phyloP scores from a whole-genome alignment of 1,284 basidiomycete species.

The Rhodotorula sp. region DNA sequence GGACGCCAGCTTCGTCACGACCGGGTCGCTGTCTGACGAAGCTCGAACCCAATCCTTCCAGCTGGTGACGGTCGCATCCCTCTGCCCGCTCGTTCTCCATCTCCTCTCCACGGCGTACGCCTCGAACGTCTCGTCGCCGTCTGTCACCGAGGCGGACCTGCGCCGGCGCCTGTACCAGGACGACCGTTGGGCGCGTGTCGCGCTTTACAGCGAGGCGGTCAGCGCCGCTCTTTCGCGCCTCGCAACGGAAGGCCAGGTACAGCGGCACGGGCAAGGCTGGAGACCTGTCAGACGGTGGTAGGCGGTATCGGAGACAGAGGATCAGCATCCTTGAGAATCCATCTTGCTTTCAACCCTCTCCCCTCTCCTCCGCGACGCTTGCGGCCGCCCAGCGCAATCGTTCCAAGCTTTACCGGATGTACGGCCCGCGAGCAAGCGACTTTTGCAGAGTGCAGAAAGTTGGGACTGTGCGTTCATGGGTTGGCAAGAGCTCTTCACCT shows the following conservation, averaged over 20 bases:
- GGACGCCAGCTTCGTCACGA: constrained; percentile 1
- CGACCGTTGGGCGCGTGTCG: constrained; percentile 20
- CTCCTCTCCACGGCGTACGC: not conserved
- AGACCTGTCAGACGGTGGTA: constrained; percentile 1
- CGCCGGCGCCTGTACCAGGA: constrained; percentile 4
- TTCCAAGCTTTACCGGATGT: not conserved
- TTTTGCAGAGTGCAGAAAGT: too few species aligned
- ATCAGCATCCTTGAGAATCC: not conserved
- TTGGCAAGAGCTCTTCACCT: too few species aligned
- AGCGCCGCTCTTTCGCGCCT: constrained; percentile 3
- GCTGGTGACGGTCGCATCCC: constrained; percentile 19
- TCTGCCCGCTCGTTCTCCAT: constrained; percentile 3
- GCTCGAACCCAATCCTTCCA: constrained; percentile 1
- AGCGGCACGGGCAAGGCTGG: constrained; percentile 4
- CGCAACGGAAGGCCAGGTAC: not conserved
- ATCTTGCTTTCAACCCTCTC: not conserved
- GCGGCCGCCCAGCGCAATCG: too few species aligned
- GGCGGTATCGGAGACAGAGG: not conserved
- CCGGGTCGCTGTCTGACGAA: not conserved
- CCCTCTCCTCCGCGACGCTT: not conserved
- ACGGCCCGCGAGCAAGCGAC: too few species aligned
- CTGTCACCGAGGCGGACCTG: constrained; percentile 13
- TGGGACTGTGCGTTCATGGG: too few species aligned
- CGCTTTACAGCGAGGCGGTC: constrained; percentile 14
- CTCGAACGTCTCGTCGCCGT: not conserved